Evolutionary conservation across 2,329 filamentous ascomycete genomes (phyloP).

Genomic region (Tetracladium maxilliforme): DNA sequence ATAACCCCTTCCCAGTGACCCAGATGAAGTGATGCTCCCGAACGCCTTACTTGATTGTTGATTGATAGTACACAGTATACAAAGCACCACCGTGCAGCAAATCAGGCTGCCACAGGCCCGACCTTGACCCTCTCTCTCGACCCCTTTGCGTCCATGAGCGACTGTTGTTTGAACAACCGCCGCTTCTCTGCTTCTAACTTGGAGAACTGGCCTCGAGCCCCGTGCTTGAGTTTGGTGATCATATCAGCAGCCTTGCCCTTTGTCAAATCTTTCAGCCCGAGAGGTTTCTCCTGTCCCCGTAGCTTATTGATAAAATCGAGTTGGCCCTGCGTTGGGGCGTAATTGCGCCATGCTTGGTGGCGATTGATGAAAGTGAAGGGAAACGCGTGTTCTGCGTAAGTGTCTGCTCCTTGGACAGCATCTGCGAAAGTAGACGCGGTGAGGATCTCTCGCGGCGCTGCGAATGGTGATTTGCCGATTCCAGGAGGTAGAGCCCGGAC

Average conservation of each 20-base stretch:
- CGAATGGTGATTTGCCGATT: slow-evolving; percentile 43
- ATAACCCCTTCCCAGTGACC: background rate
- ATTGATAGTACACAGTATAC: background rate
- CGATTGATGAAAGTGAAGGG: slow-evolving; percentile 52
- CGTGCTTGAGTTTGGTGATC: slow-evolving; percentile 85
- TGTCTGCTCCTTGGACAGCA: slow-evolving; percentile 76
- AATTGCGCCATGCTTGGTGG: slow-evolving; percentile 53
- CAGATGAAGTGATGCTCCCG: too few species aligned
- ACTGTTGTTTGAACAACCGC: slow-evolving; percentile 23
- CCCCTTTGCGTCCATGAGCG: slow-evolving; percentile 20
- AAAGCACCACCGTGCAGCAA: background rate
- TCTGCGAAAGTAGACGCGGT: slow-evolving; percentile 51
- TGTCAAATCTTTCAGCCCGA: slow-evolving; percentile 43
- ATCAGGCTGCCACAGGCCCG: slow-evolving; percentile 27
- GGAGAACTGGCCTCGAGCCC: slow-evolving; percentile 51
- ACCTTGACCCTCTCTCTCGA: slow-evolving; percentile 37
- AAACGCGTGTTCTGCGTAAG: slow-evolving; percentile 54
- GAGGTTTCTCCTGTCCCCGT: slow-evolving; percentile 33
- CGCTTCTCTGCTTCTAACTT: slow-evolving; percentile 35
- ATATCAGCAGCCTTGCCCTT: slow-evolving; percentile 78
- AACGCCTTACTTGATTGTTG: background rate
- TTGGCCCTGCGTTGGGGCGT: slow-evolving; percentile 49
- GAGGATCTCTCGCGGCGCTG: slow-evolving; percentile 54
- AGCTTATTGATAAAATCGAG: slow-evolving; percentile 57
- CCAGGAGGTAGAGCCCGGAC: slow-evolving; percentile 7